Evolutionary conservation across 169 alveolate species (phyloP).

Genomic region (Plasmodium fragile): DNA sequence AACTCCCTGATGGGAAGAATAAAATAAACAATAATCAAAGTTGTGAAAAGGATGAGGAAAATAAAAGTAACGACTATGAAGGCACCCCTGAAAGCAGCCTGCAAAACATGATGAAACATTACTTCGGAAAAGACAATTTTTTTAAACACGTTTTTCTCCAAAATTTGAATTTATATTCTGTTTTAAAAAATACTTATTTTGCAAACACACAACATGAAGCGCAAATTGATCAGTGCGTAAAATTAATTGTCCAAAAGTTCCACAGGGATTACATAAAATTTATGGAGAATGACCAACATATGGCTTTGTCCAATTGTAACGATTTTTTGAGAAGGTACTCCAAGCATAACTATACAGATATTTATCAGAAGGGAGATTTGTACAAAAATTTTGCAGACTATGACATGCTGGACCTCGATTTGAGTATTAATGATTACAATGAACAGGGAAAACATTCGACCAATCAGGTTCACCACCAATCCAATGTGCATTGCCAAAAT

Average conservation of each 20-base stretch:
- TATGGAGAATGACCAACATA: not conserved
- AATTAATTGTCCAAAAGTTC: conserved; percentile 14
- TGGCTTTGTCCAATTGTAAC: not conserved
- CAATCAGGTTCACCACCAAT: not conserved
- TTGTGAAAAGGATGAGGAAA: not conserved
- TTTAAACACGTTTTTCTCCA: conserved; percentile 37
- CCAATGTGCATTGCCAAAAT: not conserved
- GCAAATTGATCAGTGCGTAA: conserved; percentile 1
- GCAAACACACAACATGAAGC: not conserved
- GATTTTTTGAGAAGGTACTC: not conserved
- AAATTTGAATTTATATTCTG: conserved; percentile 47
- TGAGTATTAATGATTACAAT: not conserved
- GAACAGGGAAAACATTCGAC: not conserved
- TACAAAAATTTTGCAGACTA: conserved; percentile 2
- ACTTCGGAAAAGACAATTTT: conserved; percentile 12
- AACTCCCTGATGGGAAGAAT: not conserved
- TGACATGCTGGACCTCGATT: not conserved
- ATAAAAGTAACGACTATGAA: not conserved
- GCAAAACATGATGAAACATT: conserved; percentile 27
- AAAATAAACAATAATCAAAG: not conserved
- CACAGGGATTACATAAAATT: conserved; percentile 21
- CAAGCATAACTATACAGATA: conserved; percentile 10
- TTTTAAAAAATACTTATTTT: conserved; percentile 32
- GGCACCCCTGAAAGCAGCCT: not conserved
- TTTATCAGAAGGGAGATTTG: conserved; percentile 1